These are phyloP conservation scores for Penicillium sp. DNA, from an alignment of 2,329 filamentous ascomycete genomes.

Conservation along the genomic window DNA sequence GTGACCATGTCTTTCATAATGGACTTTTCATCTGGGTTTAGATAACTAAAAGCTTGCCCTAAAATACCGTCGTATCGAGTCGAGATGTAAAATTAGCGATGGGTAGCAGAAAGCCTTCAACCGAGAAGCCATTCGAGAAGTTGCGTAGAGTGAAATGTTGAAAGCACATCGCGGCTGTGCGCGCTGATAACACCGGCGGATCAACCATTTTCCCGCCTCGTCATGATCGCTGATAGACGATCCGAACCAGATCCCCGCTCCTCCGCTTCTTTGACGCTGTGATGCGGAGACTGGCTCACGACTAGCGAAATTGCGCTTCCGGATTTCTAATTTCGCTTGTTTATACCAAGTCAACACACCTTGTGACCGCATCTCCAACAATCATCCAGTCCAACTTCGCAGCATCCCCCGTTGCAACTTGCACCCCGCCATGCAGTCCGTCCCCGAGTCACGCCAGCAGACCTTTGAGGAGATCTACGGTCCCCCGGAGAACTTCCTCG, in stretches of 20 bases:
- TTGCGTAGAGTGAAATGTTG: neutral
- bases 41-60: neutral
- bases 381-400: neutral
- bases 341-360: neutral
- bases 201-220: slow-evolving; percentile 17
- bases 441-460: slow-evolving; percentile 75
- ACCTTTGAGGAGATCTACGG: slow-evolving; percentile 99
- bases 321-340: neutral
- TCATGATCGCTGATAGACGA: slow-evolving; percentile 12
- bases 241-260: slow-evolving; percentile 10
- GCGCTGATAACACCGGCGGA: slow-evolving; percentile 14
- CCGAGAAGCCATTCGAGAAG: neutral
- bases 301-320: neutral
- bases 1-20: neutral
- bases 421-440: slow-evolving; percentile 57
- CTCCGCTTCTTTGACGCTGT: slow-evolving; percentile 4
- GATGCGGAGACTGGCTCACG: neutral
- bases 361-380: neutral
- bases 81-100: neutral
- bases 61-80: too few relatives aligned
- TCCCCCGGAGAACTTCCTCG: slow-evolving; percentile 96
- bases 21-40: neutral
- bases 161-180: neutral
- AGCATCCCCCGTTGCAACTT: neutral
- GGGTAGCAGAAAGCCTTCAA: neutral